Conservation (phyloP, 2,329 filamentous ascomycete genomes). For the Aspergillus fijiensis region DNA sequence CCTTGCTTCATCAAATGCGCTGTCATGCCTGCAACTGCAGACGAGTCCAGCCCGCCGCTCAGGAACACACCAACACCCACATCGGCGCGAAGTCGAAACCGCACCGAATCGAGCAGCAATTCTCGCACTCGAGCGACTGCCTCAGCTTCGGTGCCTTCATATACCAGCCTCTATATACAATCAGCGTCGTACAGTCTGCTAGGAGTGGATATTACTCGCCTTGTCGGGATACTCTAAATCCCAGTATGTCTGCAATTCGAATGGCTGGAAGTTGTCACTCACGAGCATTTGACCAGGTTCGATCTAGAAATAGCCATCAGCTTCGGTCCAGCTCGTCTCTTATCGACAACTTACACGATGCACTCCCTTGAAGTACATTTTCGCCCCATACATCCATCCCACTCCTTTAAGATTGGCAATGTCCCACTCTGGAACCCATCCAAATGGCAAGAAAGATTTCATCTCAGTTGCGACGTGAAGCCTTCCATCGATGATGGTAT, state of each 20-base stretch:
- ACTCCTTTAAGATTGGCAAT: slow-evolving; percentile 47
- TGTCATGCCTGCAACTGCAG: slow-evolving; percentile 57
- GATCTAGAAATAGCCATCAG: slow-evolving; percentile 29
- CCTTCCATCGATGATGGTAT: slow-evolving; percentile 43
- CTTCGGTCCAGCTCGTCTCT: too few species aligned
- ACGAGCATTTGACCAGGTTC: slow-evolving; percentile 48
- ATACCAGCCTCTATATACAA: slow-evolving; percentile 29
- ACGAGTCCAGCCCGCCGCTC: slow-evolving; percentile 59
- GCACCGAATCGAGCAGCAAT: slow-evolving; percentile 52
- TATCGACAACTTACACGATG: slow-evolving; percentile 32
- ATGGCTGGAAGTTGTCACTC: slow-evolving; percentile 38
- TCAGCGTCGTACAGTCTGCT: neutral
- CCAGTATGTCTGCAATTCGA: slow-evolving; percentile 52
- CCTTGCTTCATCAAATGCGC: slow-evolving; percentile 52
- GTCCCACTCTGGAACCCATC: slow-evolving; percentile 56
- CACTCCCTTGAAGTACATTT: slow-evolving; percentile 55
- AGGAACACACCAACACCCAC: slow-evolving; percentile 59
- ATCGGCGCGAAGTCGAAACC: slow-evolving; percentile 56
- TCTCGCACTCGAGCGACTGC: slow-evolving; percentile 53
- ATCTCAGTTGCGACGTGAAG: slow-evolving; percentile 54
- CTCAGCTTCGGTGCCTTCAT: slow-evolving; percentile 50
- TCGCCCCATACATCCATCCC: slow-evolving; percentile 46
- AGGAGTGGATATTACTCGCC: slow-evolving; percentile 29
- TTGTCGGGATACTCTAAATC: slow-evolving; percentile 55
- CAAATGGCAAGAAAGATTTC: slow-evolving; percentile 54